phyloP scores from a whole-genome alignment of 345 rosid genomes.

The Moricandia arvensis region DNA sequence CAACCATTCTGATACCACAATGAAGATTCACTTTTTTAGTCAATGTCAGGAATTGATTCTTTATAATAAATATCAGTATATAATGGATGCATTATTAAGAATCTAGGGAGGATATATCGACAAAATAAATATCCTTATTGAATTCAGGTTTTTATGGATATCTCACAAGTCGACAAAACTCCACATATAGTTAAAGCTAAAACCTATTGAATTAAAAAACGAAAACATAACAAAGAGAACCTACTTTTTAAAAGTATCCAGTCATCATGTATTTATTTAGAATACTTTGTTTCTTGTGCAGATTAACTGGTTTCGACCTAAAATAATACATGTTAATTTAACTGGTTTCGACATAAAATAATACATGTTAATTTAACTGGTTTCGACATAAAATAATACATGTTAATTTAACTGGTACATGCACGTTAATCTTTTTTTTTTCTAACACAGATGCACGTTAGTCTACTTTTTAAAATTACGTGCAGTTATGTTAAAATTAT shows the following conservation, averaged over 20 bases:
- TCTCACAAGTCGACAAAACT: neutral
- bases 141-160: neutral
- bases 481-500: too few species aligned
- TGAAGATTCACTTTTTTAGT: conserved; percentile 15
- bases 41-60: conserved; percentile 2
- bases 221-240: neutral
- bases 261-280: conserved; percentile 12
- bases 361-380: too few species aligned
- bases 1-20: conserved; percentile 18
- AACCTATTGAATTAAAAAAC: neutral
- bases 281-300: conserved; percentile 17
- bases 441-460: too few species aligned
- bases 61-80: neutral
- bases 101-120: conserved; percentile 13
- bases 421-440: too few species aligned
- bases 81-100: conserved; percentile 12
- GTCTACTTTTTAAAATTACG: too few species aligned
- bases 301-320: neutral
- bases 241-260: conserved; percentile 7
- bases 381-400: neutral
- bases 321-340: too few species aligned
- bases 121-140: neutral
- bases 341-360: neutral
- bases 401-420: too few species aligned
- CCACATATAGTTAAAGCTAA: conserved; percentile 16